Evolutionary conservation across 1,139 yeast species (phyloP), one percentile per base, ranked within the genome.

Genomic region (Yamadazyma triangularis): DNA sequence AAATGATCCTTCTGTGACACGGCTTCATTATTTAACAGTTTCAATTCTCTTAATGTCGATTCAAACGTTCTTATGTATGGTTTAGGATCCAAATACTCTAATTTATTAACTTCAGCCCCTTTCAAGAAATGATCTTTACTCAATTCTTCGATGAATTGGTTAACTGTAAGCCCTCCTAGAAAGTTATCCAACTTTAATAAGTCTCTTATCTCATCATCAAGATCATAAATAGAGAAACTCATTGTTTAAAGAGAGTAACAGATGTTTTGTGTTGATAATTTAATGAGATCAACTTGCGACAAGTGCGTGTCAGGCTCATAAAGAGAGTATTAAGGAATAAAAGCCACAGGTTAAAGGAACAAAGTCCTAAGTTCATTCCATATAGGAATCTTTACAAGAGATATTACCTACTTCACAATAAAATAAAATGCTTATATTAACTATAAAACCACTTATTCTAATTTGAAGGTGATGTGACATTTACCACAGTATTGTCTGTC

Each of bases 401-500:
- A n/a, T n/a, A n/a, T n/a, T n/a, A n/a, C n/a, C n/a, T n/a, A n/a
- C n/a, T n/a, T n/a, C n/a, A n/a, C n/a, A n/a, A n/a, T n/a, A n/a
- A n/a, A n/a, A n/a, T n/a, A n/a, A n/a, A n/a, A n/a, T n/a, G n/a
- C n/a, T n/a, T n/a, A n/a, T n/a, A n/a, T n/a, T n/a, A n/a, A n/a
- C n/a, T 21, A 21, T 21, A 21, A 8, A 8, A 8, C 8, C n/a
- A n/a, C 23, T 23, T 73, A 67, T 56, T 60, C 57, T 44, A 77
- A 71, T 70, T 78, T 79, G 77, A 79, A 83, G 68, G 96, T 89
- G 65, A 85, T 77, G 82, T 89, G 96, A 78, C 98, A 91, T 79
- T 86, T 89, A 77, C 98, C 98, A 76, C 98, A 91, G 96, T 91
- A 91, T 75, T 85, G 95, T 80, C 98, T 91, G 83, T 82, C 89